Evolutionary conservation across 805 yeast species (phyloP), one percentile per base, ranked within the genome.

Genomic region (Teunomyces pallodes): DNA sequence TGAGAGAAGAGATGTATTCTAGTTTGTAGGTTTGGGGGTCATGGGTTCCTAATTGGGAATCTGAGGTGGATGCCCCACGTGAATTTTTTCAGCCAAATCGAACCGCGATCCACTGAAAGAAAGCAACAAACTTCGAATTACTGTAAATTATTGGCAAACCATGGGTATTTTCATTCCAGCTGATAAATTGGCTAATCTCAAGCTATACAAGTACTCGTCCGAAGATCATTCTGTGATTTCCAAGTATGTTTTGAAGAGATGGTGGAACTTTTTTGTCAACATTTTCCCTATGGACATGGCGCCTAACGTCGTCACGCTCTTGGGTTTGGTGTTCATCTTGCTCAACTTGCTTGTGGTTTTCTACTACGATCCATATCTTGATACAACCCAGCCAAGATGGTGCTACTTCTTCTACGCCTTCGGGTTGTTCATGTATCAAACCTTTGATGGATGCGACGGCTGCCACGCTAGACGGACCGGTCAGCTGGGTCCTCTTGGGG

Each of bases 401-500:
- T 78, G 84, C 13, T 88, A 86, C 62, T 78, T 80, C 55, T 70
- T 84, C 40, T 87, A 88, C 63, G 97, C 95, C 0, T 61, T 87
- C 52, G 92, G 96, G 5, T 69, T 91, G 55, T 90, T 91, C 62
- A 72, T 90, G 77, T 91, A 91, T 66, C 98, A 91, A 65, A 91
- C 97, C 0, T 90, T 91, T 65, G 98, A 91, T 66, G 96, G 96
- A 0, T 87, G 96, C 66, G 98, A 91, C 66, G 98, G 98, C 4
- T 80, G 87, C 54, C 98, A 91, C 65, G 97, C 97, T 20, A 82
- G 98, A 62, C 81, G 92, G 60, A 91, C 97, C 1, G 96, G 95
- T n/a, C 95, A 90, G 66, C 81, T 89, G 52, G 94, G 97, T 2
- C 97, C 98, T 1, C 71, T 91, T 58, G 98, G 98, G 30, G 98